These are phyloP conservation scores for Phytophthora uliginosa DNA, from an alignment of 352 stramenopile genomes.

Conservation along the genomic window DNA sequence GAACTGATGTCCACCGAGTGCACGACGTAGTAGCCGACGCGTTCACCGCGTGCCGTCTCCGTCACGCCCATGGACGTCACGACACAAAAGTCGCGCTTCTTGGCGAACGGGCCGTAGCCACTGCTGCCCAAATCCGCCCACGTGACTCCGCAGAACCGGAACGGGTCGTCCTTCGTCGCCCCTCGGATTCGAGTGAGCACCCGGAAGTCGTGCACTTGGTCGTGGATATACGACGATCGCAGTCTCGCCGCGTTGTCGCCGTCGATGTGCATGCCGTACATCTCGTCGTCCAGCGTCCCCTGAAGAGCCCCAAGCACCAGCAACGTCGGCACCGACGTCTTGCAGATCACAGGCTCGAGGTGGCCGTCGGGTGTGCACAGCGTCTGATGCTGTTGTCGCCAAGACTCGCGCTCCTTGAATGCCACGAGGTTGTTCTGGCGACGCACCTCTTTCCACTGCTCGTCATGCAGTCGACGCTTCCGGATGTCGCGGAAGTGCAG, in stretches of 20 bases:
- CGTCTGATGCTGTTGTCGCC: conserved; percentile 36
- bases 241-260: conserved; percentile 42
- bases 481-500: conserved; percentile 42
- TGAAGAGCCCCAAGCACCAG: conserved; percentile 52
- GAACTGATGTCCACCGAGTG: conserved; percentile 50
- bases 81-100: conserved; percentile 44
- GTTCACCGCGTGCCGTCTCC: conserved; percentile 36
- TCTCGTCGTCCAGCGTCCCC: conserved; percentile 65
- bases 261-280: conserved; percentile 60
- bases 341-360: conserved; percentile 27
- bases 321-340: conserved; percentile 39
- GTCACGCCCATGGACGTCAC: conserved; percentile 45
- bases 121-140: conserved; percentile 45
- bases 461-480: conserved; percentile 39
- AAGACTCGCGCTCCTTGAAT: conserved; percentile 48
- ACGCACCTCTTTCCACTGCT: conserved; percentile 52
- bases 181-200: conserved; percentile 42
- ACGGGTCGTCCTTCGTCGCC: conserved; percentile 38
- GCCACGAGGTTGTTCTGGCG: conserved; percentile 47
- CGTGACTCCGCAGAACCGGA: conserved; percentile 48
- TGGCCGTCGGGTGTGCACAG: conserved; percentile 25
- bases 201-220: conserved; percentile 53
- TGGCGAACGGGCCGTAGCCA: conserved; percentile 35
- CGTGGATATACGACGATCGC: conserved; percentile 49
- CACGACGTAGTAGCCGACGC: conserved; percentile 49